Evolutionary conservation across 495 filamentous ascomycete genomes (phyloP).

Genomic region (Hypoxylon rickii): DNA sequence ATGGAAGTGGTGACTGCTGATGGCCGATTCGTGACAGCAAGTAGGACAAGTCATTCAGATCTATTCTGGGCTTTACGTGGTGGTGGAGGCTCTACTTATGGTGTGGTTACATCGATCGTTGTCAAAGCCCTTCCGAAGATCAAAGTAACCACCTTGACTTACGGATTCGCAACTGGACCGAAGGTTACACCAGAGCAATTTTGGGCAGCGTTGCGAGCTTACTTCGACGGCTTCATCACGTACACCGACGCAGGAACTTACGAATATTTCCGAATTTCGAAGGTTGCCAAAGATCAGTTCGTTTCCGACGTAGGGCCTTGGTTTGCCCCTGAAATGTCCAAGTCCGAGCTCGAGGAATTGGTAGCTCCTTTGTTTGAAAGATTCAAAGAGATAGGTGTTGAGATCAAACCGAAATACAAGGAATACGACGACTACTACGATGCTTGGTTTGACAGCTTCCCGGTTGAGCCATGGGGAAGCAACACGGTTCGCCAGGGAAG

Average conservation of each 20-base stretch:
- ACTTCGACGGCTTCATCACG: constrained; percentile 51
- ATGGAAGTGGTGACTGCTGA: constrained; percentile 61
- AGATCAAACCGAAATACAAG: constrained; percentile 48
- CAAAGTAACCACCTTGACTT: constrained; percentile 47
- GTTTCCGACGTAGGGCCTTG: constrained; percentile 51
- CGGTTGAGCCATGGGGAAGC: constrained; percentile 49
- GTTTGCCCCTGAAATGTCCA: constrained; percentile 54
- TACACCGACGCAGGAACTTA: constrained; percentile 59
- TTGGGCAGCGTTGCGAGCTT: constrained; percentile 54
- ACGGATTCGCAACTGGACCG: constrained; percentile 32
- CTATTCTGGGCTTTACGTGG: constrained; percentile 71
- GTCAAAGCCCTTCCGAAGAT: constrained; percentile 51
- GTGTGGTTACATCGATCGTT: constrained; percentile 58
- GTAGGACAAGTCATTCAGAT: constrained; percentile 53
- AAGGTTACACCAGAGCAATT: constrained; percentile 51
- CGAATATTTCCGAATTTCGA: constrained; percentile 51
- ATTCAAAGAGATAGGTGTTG: constrained; percentile 40
- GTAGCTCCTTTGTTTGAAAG: constrained; percentile 53
- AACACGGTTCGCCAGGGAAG: constrained; percentile 45
- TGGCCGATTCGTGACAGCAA: constrained; percentile 60
- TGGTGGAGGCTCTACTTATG: constrained; percentile 63
- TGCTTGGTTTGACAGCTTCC: constrained; percentile 52
- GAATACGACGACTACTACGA: constrained; percentile 54
- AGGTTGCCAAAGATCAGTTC: constrained; percentile 40
- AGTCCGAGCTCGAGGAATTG: constrained; percentile 47